Base-by-base conservation (phyloP, 192 early-diverging fungal species). In the Lobosporangium transversale region DNA sequence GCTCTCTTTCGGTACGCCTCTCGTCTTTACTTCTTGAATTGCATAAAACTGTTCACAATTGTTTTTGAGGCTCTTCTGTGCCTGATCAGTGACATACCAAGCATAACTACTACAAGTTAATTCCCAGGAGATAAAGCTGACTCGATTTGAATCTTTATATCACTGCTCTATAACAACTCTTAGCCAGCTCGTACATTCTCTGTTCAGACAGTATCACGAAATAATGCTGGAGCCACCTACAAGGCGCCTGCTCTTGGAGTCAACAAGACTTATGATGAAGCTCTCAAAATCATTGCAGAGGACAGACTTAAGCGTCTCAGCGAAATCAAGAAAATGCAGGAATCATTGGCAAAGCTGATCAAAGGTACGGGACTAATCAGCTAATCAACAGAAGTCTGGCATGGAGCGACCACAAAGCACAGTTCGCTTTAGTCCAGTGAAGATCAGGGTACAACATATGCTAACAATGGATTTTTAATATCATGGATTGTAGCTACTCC, bases 201-300 rank as follows among this genome's bases (percentile, higher is more conserved):
- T 10, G 62, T 62, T 23, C 58, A 67, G 44, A 30, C 73, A 3
- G 15, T 43, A 27, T 31, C 59, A 11, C 58, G 65, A 30, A 65
- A 36, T 55, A 58, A 44, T 20, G 64, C 37, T 6, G 61, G 49
- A 44, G 26, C 80, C 23, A 76, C 80, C 32, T 89, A 88, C 69
- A 70, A 57, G 57, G 68, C 66, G 48, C 86, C 87, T 15, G 80
- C 85, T 23, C 62, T 81, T 20, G 86, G 86, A 32, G 84, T 89
- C 43, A 90, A 91, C 60, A 82, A 83, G 11, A 90, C 90, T 26
- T 93, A 89, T 75, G 92, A 92, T 45, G 89, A 92, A 62, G 92
- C 92, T 11, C 61, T 93, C n/a, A 88, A 89, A 66, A 67, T 90
- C 33, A 90, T 93, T 43, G 73, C 83, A 37, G 61, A 82, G 11